Conservation (phyloP, 805 yeast species). For the Myxozyma neotropica region DNA sequence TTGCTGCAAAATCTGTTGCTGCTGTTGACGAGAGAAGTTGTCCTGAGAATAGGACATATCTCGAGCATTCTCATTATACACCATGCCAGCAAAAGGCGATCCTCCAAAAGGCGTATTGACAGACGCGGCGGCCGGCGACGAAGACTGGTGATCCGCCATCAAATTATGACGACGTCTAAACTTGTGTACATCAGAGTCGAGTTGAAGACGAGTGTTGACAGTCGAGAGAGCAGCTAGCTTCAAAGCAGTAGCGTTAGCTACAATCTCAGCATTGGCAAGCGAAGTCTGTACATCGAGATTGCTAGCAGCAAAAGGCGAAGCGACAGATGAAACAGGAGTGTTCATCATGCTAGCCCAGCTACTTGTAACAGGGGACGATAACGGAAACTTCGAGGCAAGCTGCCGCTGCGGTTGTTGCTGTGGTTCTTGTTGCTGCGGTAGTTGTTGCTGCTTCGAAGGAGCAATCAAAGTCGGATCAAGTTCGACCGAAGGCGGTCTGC, state of each 20-base stretch:
- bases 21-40: constrained; percentile 1
- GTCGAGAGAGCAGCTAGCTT: constrained; percentile 70
- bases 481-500: constrained; percentile 19
- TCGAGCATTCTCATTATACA: not conserved
- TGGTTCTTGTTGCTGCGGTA: constrained; percentile 5
- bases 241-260: constrained; percentile 47
- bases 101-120: not conserved
- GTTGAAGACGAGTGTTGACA: constrained; percentile 55
- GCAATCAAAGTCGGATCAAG: constrained; percentile 1
- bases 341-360: constrained; percentile 41
- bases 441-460: constrained; percentile 6
- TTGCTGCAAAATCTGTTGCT: not conserved
- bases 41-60: not conserved
- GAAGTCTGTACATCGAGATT: not conserved
- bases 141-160: not conserved
- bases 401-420: not conserved
- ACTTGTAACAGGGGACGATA: constrained; percentile 24
- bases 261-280: constrained; percentile 38
- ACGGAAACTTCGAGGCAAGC: constrained; percentile 6
- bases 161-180: constrained; percentile 33
- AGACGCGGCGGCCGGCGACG: not conserved
- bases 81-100: not conserved
- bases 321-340: constrained; percentile 35
- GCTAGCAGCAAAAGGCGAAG: constrained; percentile 15
- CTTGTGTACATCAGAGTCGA: constrained; percentile 45